These are phyloP conservation scores for Verticillium dahliae DNA, from an alignment of 2,329 filamentous ascomycete genomes.

Conservation along the genomic window DNA sequence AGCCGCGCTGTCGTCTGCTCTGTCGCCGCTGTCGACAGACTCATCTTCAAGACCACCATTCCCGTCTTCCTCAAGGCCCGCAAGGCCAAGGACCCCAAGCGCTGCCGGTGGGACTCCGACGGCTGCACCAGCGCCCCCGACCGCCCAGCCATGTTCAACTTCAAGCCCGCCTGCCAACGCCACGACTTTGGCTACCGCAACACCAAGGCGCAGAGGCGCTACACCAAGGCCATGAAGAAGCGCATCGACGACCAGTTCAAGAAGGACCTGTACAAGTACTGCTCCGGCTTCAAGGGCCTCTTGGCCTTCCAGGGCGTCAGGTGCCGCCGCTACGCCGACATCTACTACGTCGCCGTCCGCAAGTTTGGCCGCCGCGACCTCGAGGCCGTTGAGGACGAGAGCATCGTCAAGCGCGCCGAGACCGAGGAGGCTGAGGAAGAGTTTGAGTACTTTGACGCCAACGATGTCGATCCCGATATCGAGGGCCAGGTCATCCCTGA, in stretches of 20 bases:
- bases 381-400: not conserved
- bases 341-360: conserved; percentile 14
- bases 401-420: not conserved
- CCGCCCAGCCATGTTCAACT: not conserved
- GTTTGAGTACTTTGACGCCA: not conserved
- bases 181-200: conserved; percentile 20
- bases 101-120: conserved; percentile 16
- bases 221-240: conserved; percentile 21
- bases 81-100: conserved; percentile 18
- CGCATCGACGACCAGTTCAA: conserved; percentile 34
- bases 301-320: not conserved
- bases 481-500: not conserved
- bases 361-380: conserved; percentile 11
- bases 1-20: not conserved
- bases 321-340: conserved; percentile 12
- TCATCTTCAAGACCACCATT: conserved; percentile 7
- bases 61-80: conserved; percentile 3
- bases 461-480: not conserved
- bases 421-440: not conserved
- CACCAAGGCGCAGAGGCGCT: conserved; percentile 29
- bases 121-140: conserved; percentile 12
- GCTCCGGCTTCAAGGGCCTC: not conserved
- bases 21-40: not conserved
- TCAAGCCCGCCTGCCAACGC: conserved; percentile 13
- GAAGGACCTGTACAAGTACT: conserved; percentile 18